Conservation (phyloP, 2,329 filamentous ascomycete species). For the Alternaria ethzedia region DNA sequence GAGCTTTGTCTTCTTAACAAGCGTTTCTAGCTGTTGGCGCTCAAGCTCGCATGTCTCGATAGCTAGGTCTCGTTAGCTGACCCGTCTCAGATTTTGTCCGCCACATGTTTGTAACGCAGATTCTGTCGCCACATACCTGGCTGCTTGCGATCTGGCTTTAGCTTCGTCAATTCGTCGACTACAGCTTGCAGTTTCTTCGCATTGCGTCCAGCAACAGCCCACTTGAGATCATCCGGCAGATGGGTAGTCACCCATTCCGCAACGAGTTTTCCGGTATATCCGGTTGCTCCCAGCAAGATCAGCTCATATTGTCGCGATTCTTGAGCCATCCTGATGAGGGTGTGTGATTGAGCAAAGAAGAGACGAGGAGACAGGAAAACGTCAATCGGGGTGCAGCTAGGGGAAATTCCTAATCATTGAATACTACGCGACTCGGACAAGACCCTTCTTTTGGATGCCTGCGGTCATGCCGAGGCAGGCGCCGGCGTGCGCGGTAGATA, state of each 20-base stretch:
- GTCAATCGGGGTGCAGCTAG: neutral
- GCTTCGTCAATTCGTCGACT: slow-evolving; percentile 67
- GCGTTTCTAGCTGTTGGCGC: slow-evolving; percentile 56
- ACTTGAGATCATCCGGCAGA: slow-evolving; percentile 78
- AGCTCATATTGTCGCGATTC: slow-evolving; percentile 65
- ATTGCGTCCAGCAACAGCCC: slow-evolving; percentile 89
- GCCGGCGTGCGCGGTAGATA: slow-evolving; percentile 11
- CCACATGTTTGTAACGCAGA: neutral
- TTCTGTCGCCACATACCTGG: slow-evolving; percentile 63
- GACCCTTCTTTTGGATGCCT: slow-evolving; percentile 27
- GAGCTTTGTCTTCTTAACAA: slow-evolving; percentile 63
- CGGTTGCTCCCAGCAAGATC: slow-evolving; percentile 71
- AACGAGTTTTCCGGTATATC: slow-evolving; percentile 82
- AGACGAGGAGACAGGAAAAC: slow-evolving; percentile 3
- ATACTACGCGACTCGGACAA: slow-evolving; percentile 22
- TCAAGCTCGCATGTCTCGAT: slow-evolving; percentile 52
- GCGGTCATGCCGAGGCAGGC: slow-evolving; percentile 23
- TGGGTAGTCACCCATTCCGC: slow-evolving; percentile 75
- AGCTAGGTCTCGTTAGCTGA: slow-evolving; percentile 34
- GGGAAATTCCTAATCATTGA: slow-evolving; percentile 18
- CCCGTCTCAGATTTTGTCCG: neutral
- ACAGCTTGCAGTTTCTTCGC: slow-evolving; percentile 73
- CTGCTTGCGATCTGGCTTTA: slow-evolving; percentile 72
- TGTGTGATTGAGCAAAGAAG: slow-evolving; percentile 6
- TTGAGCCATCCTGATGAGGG: slow-evolving; percentile 30